phyloP scores from a whole-genome alignment of 2,329 filamentous ascomycete genomes.

The Emmonsiellopsis sp. region DNA sequence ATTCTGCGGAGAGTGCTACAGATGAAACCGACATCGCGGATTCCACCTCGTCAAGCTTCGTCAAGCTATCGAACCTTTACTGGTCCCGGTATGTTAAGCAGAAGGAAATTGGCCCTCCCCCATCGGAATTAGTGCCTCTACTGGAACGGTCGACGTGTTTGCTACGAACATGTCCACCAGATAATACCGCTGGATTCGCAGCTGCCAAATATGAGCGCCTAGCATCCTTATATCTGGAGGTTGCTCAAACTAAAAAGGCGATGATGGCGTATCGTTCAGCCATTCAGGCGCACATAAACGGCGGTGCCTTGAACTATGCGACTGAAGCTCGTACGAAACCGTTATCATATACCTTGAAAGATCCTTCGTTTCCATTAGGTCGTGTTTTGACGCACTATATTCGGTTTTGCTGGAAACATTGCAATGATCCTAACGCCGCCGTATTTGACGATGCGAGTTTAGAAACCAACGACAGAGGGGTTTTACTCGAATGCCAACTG shows the following conservation, averaged over 20 bases:
- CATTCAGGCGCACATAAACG: conserved; percentile 30
- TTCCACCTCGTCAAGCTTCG: conserved; percentile 19
- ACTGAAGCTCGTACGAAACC: conserved; percentile 17
- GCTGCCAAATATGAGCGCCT: conserved; percentile 37
- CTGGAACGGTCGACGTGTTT: conserved; percentile 32
- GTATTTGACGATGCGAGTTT: conserved; percentile 25
- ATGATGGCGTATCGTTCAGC: conserved; percentile 29
- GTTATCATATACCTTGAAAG: conserved; percentile 20
- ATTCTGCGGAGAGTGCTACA: conserved; percentile 7
- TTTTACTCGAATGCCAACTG: conserved; percentile 30
- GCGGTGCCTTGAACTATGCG: conserved; percentile 25
- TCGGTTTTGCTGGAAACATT: conserved; percentile 14
- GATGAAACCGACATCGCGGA: conserved; percentile 6
- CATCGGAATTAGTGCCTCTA: conserved; percentile 26
- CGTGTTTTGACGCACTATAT: conserved; percentile 28
- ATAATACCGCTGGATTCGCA: conserved; percentile 31
- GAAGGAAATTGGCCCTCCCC: conserved; percentile 25
- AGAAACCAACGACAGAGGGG: conserved; percentile 16
- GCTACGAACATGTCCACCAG: conserved; percentile 23
- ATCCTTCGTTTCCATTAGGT: conserved; percentile 27
- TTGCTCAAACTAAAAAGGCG: conserved; percentile 25
- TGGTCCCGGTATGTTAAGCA: conserved; percentile 39
- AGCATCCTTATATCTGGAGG: conserved; percentile 31
- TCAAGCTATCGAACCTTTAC: conserved; percentile 37
- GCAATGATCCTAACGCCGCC: conserved; percentile 6